Evolutionary conservation across 2,329 filamentous ascomycete species (phyloP).

Genomic region (Aspergillus clavatus): DNA sequence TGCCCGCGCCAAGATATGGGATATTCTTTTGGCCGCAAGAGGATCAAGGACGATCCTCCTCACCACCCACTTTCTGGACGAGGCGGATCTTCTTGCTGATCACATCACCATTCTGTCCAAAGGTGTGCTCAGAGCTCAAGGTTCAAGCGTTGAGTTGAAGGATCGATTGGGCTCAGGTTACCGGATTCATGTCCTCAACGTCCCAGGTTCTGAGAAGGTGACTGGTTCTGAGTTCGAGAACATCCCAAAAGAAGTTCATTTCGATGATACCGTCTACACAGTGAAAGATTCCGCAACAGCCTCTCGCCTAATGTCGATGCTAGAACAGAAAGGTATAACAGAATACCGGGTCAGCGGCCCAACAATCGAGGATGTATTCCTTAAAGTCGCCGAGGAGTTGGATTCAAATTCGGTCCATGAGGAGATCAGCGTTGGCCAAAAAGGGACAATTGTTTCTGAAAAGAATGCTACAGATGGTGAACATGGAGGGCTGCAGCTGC

Average conservation of each 20-base stretch:
- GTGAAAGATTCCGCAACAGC: conserved; percentile 66
- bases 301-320: conserved; percentile 62
- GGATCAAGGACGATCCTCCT: conserved; percentile 77
- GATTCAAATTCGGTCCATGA: conserved; percentile 25
- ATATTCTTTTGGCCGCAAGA: conserved; percentile 81
- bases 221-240: conserved; percentile 47
- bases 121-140: conserved; percentile 73
- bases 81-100: conserved; percentile 84
- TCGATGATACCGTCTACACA: conserved; percentile 69
- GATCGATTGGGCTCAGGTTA: conserved; percentile 78
- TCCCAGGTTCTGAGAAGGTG: conserved; percentile 47
- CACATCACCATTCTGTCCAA: conserved; percentile 85
- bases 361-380: conserved; percentile 88
- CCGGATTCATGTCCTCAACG: conserved; percentile 67
- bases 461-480: conserved; percentile 11
- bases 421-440: conserved; percentile 7
- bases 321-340: conserved; percentile 62
- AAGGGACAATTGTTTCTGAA: conserved; percentile 10
- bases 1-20: conserved; percentile 85
- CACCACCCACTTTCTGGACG: conserved; percentile 91
- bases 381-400: conserved; percentile 78
- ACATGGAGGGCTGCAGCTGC: conserved; percentile 42
- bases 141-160: conserved; percentile 82
- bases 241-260: conserved; percentile 54
- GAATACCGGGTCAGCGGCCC: conserved; percentile 85